phyloP scores from a whole-genome alignment of 2,329 filamentous ascomycete genomes.

The Pezizomycotina sp. region DNA sequence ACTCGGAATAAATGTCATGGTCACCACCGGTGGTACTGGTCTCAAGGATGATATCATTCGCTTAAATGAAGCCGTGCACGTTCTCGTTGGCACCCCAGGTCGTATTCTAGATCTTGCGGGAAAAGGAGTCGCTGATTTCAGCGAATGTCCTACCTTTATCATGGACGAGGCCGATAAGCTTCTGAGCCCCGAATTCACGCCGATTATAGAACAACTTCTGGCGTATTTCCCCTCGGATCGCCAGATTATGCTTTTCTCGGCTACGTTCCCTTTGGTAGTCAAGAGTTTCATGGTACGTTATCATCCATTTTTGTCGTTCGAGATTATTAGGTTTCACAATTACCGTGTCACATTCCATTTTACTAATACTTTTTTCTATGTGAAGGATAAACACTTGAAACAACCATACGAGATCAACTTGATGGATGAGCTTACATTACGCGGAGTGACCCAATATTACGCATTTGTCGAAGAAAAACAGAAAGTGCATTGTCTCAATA shows the following conservation, averaged over 20 bases:
- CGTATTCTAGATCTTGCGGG: conserved; percentile 90
- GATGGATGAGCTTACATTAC: conserved; percentile 96
- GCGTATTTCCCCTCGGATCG: conserved; percentile 93
- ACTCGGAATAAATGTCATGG: conserved; percentile 98
- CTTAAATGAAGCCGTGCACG: conserved; percentile 83
- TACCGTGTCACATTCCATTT: background rate
- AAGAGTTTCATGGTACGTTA: conserved; percentile 58
- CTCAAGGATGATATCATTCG: conserved; percentile 94
- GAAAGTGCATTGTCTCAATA: conserved; percentile 97
- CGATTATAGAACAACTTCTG: conserved; percentile 88
- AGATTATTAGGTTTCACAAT: conserved; percentile 6
- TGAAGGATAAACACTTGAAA: conserved; percentile 81
- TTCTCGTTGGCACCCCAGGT: conserved; percentile 92
- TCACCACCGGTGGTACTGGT: conserved; percentile 89
- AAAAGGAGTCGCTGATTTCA: conserved; percentile 90
- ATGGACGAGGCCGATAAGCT: conserved; percentile 99
- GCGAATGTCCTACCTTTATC: conserved; percentile 92
- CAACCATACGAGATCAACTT: conserved; percentile 97
- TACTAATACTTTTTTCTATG: conserved; percentile 6
- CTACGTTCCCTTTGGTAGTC: conserved; percentile 91
- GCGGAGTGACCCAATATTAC: conserved; percentile 98
- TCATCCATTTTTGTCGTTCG: conserved; percentile 29
- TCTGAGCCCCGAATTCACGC: conserved; percentile 88
- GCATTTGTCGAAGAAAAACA: conserved; percentile 98
- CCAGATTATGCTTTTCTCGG: conserved; percentile 98